phyloP scores from a whole-genome alignment of 345 rosid species.

The Melaleuca quinquenervia region DNA sequence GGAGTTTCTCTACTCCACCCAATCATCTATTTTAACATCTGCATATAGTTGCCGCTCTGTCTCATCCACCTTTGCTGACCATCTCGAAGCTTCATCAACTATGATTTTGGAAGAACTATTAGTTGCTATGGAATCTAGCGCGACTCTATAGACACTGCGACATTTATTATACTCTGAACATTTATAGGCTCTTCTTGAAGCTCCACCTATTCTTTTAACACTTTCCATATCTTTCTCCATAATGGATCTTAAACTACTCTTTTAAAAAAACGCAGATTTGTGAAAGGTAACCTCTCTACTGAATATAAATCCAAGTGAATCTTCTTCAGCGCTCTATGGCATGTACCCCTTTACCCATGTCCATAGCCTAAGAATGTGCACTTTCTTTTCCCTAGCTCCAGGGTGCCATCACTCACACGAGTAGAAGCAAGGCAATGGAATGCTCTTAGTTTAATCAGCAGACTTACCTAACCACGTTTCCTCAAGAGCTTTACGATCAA shows the following conservation, averaged over 20 bases:
- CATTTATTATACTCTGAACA: background rate
- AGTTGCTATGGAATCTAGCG: background rate
- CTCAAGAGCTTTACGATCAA: background rate
- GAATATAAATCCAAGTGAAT: background rate
- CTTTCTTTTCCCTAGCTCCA: background rate
- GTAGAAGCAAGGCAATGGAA: background rate
- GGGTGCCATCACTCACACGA: background rate
- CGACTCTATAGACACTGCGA: too few species aligned
- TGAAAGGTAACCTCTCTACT: background rate
- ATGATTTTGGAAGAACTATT: background rate
- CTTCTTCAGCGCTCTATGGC: background rate
- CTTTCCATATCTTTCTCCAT: accelerated
- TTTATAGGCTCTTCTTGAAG: background rate
- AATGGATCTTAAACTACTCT: background rate
- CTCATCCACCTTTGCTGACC: background rate
- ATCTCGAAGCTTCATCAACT: background rate
- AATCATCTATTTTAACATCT: too few species aligned
- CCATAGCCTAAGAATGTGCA: background rate
- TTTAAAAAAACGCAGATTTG: background rate
- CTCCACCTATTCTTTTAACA: background rate
- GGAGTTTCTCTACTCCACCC: background rate
- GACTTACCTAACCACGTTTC: background rate
- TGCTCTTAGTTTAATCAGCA: too few species aligned
- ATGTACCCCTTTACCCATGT: background rate
- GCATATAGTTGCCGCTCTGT: background rate